Conservation (phyloP, 305 asterid genomes). For the Striga hermonthica region DNA sequence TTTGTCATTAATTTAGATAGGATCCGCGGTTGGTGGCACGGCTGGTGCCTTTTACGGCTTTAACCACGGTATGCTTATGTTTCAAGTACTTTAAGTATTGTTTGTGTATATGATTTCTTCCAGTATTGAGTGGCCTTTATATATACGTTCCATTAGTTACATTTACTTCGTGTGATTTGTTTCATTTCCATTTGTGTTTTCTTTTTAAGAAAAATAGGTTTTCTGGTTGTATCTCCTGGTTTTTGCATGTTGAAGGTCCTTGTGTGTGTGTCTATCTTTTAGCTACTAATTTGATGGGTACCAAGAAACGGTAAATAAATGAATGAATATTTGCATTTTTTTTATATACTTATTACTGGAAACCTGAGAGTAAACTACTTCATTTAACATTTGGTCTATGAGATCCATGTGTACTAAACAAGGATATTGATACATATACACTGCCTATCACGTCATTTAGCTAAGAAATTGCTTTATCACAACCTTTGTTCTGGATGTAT, state of each 20-base stretch:
- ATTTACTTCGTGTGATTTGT: neutral
- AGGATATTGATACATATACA: neutral
- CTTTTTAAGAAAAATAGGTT: neutral
- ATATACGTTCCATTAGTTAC: neutral
- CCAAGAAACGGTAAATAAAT: neutral
- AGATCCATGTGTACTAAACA: neutral
- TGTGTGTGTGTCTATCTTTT: too few relatives aligned
- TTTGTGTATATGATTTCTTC: neutral
- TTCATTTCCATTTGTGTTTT: neutral
- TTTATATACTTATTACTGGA: neutral
- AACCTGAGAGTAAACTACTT: too few relatives aligned
- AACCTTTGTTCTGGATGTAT: neutral
- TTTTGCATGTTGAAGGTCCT: neutral
- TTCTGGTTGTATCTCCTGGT: neutral
- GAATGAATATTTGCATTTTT: neutral
- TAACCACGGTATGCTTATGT: conserved; percentile 51
- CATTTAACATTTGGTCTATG: too few relatives aligned
- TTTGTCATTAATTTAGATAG: conserved; percentile 47
- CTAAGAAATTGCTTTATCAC: too few relatives aligned
- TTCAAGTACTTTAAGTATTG: neutral
- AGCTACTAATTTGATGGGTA: too few relatives aligned
- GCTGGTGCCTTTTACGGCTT: conserved; percentile 83
- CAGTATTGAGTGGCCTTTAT: neutral
- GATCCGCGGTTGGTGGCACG: conserved; percentile 85
- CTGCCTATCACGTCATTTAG: neutral